Evolutionary conservation across 441 rosid species (phyloP).

Genomic region (Viola pubescens): DNA sequence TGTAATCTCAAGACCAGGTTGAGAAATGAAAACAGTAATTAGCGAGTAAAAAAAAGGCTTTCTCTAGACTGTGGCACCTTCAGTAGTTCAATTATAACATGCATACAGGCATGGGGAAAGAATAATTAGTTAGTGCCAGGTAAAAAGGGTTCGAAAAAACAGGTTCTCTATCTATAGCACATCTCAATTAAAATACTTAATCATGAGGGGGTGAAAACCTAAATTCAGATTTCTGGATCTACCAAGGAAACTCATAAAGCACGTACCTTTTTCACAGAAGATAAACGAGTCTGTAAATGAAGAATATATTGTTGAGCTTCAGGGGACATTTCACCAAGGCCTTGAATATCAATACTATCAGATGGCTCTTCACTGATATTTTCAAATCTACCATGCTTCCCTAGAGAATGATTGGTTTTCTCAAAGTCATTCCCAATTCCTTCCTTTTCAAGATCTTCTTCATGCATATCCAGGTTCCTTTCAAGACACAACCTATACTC

Average conservation of each 20-base stretch:
- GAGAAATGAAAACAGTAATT: not conserved
- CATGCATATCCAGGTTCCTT: slow-evolving; percentile 51
- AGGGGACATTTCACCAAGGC: slow-evolving; percentile 50
- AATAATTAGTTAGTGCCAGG: too few species aligned
- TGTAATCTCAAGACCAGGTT: not conserved
- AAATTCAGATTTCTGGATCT: not conserved
- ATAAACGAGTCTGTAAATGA: slow-evolving; percentile 57
- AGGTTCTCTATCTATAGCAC: too few species aligned
- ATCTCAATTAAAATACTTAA: not conserved
- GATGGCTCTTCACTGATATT: slow-evolving; percentile 22
- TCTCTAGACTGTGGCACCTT: too few species aligned
- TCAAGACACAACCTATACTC: slow-evolving; percentile 88
- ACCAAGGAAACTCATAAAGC: slow-evolving; percentile 8
- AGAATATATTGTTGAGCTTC: slow-evolving; percentile 67
- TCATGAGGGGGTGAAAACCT: not conserved
- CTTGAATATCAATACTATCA: slow-evolving; percentile 31
- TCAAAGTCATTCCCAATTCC: slow-evolving; percentile 28
- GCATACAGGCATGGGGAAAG: too few species aligned
- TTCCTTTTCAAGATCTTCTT: slow-evolving; percentile 34
- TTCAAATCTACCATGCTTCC: slow-evolving; percentile 26
- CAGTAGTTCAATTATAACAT: too few species aligned
- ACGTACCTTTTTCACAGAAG: slow-evolving; percentile 61
- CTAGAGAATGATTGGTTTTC: slow-evolving; percentile 22
- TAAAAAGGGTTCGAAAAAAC: too few species aligned
- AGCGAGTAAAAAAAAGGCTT: not conserved